Percentiles rank a stretch among this genome's conserved stretches.
These are phyloP conservation scores for Bipolaris cookei DNA, from an alignment of 2,329 filamentous ascomycete genomes.

Conservation along the genomic window DNA sequence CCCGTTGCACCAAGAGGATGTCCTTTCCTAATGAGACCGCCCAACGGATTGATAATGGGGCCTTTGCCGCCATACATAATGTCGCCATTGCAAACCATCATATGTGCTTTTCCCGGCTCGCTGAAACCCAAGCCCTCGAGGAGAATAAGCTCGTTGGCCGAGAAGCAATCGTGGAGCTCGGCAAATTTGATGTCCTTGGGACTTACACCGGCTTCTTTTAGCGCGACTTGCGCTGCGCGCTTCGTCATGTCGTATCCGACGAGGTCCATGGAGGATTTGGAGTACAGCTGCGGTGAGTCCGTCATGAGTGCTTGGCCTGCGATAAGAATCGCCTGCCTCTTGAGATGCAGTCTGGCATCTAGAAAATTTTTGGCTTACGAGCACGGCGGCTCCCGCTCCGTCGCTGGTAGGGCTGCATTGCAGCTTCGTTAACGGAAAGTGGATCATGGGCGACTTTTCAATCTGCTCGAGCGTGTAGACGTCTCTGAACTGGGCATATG, in stretches of 20 bases:
- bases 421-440: constrained; percentile 87
- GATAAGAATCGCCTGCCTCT: constrained; percentile 79
- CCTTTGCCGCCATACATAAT: constrained; percentile 84
- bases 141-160: constrained; percentile 87
- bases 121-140: constrained; percentile 83
- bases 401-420: constrained; percentile 97
- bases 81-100: constrained; percentile 83
- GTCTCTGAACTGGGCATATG: constrained; percentile 92
- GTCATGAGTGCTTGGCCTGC: constrained; percentile 86
- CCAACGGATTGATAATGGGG: constrained; percentile 86
- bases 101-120: constrained; percentile 82
- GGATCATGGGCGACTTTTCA: constrained; percentile 74
- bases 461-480: constrained; percentile 88
- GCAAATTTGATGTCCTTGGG: constrained; percentile 78
- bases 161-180: constrained; percentile 97
- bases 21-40: constrained; percentile 91
- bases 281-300: constrained; percentile 80
- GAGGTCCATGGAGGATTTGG: constrained; percentile 79
- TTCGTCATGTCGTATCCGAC: constrained; percentile 88
- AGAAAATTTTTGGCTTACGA: constrained; percentile 89
- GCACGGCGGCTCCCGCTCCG: constrained; percentile 83
- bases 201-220: constrained; percentile 71
- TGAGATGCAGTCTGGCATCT: constrained; percentile 79
- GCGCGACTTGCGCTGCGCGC: constrained; percentile 70
- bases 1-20: constrained; percentile 93